A percentile compares a stretch with the other conserved stretches of the same genome.
These are phyloP conservation scores for Phytopythium vexans DNA, from an alignment of 352 stramenopile genomes.

Conservation along the genomic window DNA sequence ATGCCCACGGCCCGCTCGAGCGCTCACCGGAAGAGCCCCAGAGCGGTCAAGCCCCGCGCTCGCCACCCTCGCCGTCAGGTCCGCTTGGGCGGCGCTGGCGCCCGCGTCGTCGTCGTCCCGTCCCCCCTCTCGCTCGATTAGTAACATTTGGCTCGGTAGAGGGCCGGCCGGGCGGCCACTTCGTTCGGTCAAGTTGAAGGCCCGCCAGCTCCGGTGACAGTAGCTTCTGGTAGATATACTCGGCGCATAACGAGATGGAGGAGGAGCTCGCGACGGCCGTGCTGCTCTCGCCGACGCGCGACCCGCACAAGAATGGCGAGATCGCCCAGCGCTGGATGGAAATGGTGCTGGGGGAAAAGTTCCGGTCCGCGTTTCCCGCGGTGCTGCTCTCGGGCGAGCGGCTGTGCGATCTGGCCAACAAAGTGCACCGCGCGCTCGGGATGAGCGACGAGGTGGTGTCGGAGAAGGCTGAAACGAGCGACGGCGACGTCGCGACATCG, in stretches of 20 bases:
- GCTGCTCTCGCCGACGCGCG: conserved; percentile 32
- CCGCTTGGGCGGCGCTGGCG: too few species aligned
- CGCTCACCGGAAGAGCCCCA: too few species aligned
- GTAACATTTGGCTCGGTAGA: too few species aligned
- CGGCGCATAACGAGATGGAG: conserved; percentile 9
- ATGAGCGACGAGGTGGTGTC: conserved; percentile 57
- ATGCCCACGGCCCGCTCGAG: too few species aligned
- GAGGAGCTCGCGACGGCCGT: conserved; percentile 25
- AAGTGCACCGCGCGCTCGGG: conserved; percentile 71
- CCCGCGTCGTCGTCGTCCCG: too few species aligned
- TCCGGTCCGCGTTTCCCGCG: conserved; percentile 37
- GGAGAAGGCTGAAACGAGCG: conserved; percentile 1
- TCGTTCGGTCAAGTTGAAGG: too few species aligned
- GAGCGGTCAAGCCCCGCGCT: too few species aligned
- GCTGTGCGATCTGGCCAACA: conserved; percentile 70
- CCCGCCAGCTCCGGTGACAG: too few species aligned
- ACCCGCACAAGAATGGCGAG: conserved; percentile 48
- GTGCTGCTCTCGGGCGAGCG: conserved; percentile 59
- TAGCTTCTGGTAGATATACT: not conserved
- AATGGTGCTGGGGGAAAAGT: conserved; percentile 85
- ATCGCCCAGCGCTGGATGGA: conserved; percentile 85
- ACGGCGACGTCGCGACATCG: not conserved
- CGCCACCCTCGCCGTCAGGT: too few species aligned
- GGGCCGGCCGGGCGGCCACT: too few species aligned
- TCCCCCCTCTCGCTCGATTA: too few species aligned